Evolutionary conservation across 2,329 filamentous ascomycete species (phyloP), one percentile per base, ranked within the genome.

Genomic region (Trichoderma sp.): DNA sequence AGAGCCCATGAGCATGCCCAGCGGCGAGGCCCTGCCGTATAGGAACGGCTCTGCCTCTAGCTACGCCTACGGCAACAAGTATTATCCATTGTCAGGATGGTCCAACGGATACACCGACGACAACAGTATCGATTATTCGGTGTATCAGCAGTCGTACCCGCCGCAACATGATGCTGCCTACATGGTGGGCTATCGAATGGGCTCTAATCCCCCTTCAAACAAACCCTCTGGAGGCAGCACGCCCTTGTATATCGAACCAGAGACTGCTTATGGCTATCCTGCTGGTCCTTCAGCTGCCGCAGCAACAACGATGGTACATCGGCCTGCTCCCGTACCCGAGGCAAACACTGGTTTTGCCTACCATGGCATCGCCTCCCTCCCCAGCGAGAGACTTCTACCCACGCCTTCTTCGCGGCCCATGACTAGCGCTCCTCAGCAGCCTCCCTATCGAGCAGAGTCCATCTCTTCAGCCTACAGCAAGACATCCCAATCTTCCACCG

Each of bases 361-460:
- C 63, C 76, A 75, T 64, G 75, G 62, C 71, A 71, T 76, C 34
- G 67, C 61, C 43, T 68, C 74, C 28, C 51, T 73, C n/a, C 57
- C 73, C 69, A 74, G 57, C 56, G 75, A 78, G 14, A 77, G 74
- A 63, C 57, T 75, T 32, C 71, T 78, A 6, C 75, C 76, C 2
- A 62, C 71, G 51, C 75, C 77, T 1, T 68, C 71, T 14, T 73
- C 72, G 24, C 73, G 75, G n/a, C 60, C 73, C 11, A 30, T 79
- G 58, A 62, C 76, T 4, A 76, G 72, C 36, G 74, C 74, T 21
- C 68, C 73, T 12, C 64, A 67, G 60, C 69, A 73, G 11, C 73
- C 71, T 57, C 74, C 75, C 32, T 79, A 77, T 72, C 78, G 77
- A 66, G 75, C 75, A 71, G 78, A 77, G 43, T 75, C 78, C 36